Evolutionary conservation across 208 protist genomes (phyloP), one percentile per base, ranked within the genome.

Genomic region (Angomonas deanei): DNA sequence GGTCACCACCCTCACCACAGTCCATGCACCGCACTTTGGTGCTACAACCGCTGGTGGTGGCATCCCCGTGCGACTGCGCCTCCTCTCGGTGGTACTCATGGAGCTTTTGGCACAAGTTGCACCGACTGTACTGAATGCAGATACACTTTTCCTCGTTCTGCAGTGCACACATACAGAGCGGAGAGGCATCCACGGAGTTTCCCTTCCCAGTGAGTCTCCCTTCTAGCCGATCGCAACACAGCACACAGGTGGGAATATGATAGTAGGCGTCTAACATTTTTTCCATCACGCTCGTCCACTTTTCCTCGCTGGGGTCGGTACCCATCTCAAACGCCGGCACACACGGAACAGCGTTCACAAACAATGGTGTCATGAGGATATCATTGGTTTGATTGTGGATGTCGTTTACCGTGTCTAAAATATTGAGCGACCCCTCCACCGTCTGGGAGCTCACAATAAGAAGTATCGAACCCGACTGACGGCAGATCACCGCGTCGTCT

Each of bases 151-250:
- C 57, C 55, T 57, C 54, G 60, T 68, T 15, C 30, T 52, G 26
- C 38, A 46, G 48, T 11, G 54, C 34, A 48, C 72, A 84, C 57
- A 70, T 57, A 66, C 75, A 87, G 33, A 92, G 26, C n/a, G 75
- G 64, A 26, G 15, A 50, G 13, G 50, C 19, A 19, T 56, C 50
- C 23, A 6, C 23, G 27, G 50, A 56, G 8, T 68, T 48, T 2
- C 65, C 48, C 54, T 82, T 68, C 6, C 85, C 88, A 0, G 88
- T 84, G 15, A 95, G 52, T 39, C 72, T 82, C 26, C 69, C 70
- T 61, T 95, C 86, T 0, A 95, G 61, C 19, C 89, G 74, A 36
- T 95, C 89, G 1, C 69, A 74, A 58, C 89, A 95, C 21, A 95
- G 49, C 0, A 76, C 70, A 30, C 89, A 95, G 11, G 82, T 85